phyloP scores from a whole-genome alignment of 257 asterid species.

The Solanum pimpinellifolium region DNA sequence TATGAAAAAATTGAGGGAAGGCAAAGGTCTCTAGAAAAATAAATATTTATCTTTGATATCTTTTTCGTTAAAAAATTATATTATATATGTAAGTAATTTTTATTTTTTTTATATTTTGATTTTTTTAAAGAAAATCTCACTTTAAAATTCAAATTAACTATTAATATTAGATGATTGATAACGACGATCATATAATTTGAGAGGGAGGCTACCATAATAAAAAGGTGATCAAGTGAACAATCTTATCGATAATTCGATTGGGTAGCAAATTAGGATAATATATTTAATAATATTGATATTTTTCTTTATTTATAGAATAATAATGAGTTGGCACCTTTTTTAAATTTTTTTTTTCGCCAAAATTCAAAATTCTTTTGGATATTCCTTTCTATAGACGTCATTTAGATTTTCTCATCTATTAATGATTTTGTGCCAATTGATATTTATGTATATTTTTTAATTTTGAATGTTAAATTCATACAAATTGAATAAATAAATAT shows the following conservation, averaged over 20 bases:
- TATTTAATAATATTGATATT: background rate
- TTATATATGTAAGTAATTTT: too few relatives aligned
- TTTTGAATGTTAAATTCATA: too few relatives aligned
- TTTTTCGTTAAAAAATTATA: too few relatives aligned
- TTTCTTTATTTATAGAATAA: background rate
- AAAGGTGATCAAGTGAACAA: too few relatives aligned
- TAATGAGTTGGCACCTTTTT: background rate
- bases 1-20: too few relatives aligned
- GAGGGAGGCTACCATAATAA: too few relatives aligned
- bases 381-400: background rate
- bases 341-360: background rate
- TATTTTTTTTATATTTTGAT: too few relatives aligned
- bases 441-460: fast-evolving
- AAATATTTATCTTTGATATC: too few relatives aligned
- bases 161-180: too few relatives aligned
- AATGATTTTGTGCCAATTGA: background rate
- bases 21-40: too few relatives aligned
- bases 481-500: too few relatives aligned
- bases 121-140: too few relatives aligned
- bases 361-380: background rate
- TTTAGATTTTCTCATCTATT: background rate
- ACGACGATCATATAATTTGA: background rate
- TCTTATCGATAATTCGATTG: background rate
- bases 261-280: background rate
- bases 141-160: fast-evolving